A percentile compares a stretch with the other conserved stretches of the same genome.
Conservation (phyloP, 805 yeast genomes). For the Candida khao-thaluensis region DNA sequence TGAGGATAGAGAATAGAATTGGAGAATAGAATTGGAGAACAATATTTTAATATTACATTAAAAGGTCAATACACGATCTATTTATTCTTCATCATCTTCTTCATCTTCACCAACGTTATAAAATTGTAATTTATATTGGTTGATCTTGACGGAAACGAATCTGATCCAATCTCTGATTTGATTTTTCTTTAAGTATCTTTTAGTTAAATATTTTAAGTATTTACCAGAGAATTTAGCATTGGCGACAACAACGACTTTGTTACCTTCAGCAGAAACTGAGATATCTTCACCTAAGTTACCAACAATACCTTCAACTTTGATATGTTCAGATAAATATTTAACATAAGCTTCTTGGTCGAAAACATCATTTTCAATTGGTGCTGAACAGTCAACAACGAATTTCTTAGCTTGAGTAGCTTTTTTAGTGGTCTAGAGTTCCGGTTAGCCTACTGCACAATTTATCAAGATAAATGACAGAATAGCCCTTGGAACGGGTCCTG, state of each 20-base stretch:
- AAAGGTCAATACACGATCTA: constrained; percentile 4
- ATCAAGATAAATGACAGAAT: constrained; percentile 42
- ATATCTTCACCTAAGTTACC: constrained; percentile 97
- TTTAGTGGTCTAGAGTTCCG: constrained; percentile 67
- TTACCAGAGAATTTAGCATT: constrained; percentile 98
- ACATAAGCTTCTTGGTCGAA: constrained; percentile 97
- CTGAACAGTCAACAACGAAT: constrained; percentile 93
- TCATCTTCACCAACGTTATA: constrained; percentile 95
- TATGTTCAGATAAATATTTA: constrained; percentile 97
- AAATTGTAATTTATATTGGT: constrained; percentile 97
- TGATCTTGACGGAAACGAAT: constrained; percentile 92
- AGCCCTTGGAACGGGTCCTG: constrained; percentile 45
- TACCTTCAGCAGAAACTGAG: constrained; percentile 81
- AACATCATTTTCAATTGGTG: constrained; percentile 96
- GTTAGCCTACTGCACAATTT: constrained; percentile 75
- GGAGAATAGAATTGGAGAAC: too few relatives aligned
- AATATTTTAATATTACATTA: constrained; percentile 7
- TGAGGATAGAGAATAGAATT: too few relatives aligned
- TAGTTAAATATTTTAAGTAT: constrained; percentile 98
- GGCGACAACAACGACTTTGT: constrained; percentile 86
- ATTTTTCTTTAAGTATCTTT: constrained; percentile 99
- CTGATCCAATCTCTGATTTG: constrained; percentile 99
- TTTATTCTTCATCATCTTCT: constrained; percentile 87
- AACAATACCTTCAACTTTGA: constrained; percentile 95
- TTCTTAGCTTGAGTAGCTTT: constrained; percentile 70